Conservation (phyloP, 129 eudicot genomes). For the Lonicera japonica region DNA sequence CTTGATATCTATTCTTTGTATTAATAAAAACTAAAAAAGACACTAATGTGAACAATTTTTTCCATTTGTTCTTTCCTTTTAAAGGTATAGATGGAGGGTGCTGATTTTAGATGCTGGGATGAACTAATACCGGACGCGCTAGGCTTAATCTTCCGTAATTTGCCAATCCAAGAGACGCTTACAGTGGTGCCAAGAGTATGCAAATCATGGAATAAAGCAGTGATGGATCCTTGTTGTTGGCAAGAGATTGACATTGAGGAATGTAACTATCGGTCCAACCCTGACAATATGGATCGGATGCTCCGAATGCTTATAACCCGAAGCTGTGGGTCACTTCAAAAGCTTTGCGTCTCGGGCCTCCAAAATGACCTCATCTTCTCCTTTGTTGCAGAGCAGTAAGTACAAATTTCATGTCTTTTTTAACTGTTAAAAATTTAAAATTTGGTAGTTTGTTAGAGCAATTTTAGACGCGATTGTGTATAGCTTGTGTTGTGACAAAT, state of each 20-base stretch:
- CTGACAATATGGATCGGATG: constrained; percentile 49
- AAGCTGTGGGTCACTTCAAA: constrained; percentile 45
- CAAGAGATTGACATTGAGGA: constrained; percentile 69
- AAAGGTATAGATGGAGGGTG: constrained; percentile 50
- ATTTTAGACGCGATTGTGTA: no score
- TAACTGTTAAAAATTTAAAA: not conserved
- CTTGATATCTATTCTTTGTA: no score
- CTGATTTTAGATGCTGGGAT: constrained; percentile 31
- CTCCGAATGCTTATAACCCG: constrained; percentile 44
- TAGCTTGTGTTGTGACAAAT: no score
- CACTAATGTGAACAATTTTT: not conserved
- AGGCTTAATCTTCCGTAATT: constrained; percentile 52
- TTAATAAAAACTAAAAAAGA: no score
- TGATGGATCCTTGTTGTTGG: constrained; percentile 72
- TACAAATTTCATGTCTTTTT: constrained; percentile 1
- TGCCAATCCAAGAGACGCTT: constrained; percentile 52
- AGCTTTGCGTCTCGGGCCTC: constrained; percentile 54
- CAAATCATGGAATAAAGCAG: constrained; percentile 66
- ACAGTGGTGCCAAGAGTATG: constrained; percentile 62
- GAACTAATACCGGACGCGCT: constrained; percentile 71
- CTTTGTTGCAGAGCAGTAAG: constrained; percentile 76
- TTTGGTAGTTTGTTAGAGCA: no score
- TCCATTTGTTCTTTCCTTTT: no score
- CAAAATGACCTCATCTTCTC: constrained; percentile 40
- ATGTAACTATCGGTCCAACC: constrained; percentile 42